phyloP scores from a whole-genome alignment of 805 yeast genomes.

The Komagataella kurtzmanii region DNA sequence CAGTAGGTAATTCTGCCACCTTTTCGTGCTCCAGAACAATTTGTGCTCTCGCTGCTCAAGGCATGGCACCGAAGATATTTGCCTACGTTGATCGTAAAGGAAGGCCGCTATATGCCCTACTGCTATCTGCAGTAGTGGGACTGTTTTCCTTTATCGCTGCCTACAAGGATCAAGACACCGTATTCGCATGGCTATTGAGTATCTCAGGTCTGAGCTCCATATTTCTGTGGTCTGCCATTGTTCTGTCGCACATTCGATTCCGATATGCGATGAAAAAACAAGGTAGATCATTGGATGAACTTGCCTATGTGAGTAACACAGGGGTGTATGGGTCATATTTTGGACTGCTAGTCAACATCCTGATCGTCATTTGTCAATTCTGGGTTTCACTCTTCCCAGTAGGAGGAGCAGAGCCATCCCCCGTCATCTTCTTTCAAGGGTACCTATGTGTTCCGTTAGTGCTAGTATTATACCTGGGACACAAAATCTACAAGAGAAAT shows the following conservation, averaged over 20 bases:
- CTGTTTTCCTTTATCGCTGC: conserved; percentile 53
- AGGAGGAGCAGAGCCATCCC: conserved; percentile 32
- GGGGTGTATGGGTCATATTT: conserved; percentile 58
- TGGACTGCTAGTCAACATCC: conserved; percentile 42
- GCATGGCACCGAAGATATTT: conserved; percentile 47
- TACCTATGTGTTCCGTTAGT: conserved; percentile 57
- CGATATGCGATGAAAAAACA: conserved; percentile 52
- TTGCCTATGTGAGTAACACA: conserved; percentile 50
- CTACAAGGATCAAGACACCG: conserved; percentile 36
- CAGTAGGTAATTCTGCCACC: conserved; percentile 68
- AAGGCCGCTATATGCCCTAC: conserved; percentile 62
- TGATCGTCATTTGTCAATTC: conserved; percentile 65
- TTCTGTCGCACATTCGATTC: conserved; percentile 56
- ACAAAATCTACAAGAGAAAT: conserved; percentile 25
- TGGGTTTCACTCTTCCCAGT: conserved; percentile 73
- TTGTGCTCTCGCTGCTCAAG: conserved; percentile 57
- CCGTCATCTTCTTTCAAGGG: conserved; percentile 46
- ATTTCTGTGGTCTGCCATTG: conserved; percentile 69
- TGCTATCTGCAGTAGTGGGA: conserved; percentile 38
- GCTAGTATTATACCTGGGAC: conserved; percentile 28
- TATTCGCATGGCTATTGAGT: conserved; percentile 69
- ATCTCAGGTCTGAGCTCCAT: conserved; percentile 67
- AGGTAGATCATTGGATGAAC: conserved; percentile 57
- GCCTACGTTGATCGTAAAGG: conserved; percentile 68
- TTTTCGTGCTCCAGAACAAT: conserved; percentile 64